phyloP scores from a whole-genome alignment of 2,329 filamentous ascomycete genomes.

The Diaporthe sp. region DNA sequence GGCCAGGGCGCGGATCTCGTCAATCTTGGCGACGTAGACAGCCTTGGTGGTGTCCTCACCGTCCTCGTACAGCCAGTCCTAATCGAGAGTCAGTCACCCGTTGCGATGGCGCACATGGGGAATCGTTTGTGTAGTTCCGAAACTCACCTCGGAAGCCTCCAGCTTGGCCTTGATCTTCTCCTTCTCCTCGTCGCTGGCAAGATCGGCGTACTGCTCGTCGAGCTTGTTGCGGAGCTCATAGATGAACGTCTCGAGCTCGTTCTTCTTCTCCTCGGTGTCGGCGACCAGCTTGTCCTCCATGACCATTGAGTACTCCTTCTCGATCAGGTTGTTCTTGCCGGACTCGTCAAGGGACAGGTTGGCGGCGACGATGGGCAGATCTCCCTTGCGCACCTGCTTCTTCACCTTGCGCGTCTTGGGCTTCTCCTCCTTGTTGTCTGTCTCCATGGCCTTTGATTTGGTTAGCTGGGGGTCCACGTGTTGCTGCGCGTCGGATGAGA shows the following conservation, averaged over 20 bases:
- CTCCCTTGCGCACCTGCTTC: conserved; percentile 99
- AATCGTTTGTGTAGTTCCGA: background rate
- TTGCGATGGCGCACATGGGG: background rate
- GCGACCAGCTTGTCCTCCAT: conserved; percentile 99
- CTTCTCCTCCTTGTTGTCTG: conserved; percentile 77
- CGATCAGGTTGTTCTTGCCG: conserved; percentile 75
- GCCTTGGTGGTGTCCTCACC: conserved; percentile 96
- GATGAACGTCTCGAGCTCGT: conserved; percentile 97
- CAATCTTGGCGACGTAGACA: conserved; percentile 93
- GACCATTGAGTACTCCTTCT: conserved; percentile 91
- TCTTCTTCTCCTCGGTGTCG: conserved; percentile 99
- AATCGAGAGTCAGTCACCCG: conserved; percentile 45
- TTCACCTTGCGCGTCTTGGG: conserved; percentile 95
- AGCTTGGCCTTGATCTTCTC: conserved; percentile 86
- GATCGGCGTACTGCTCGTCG: conserved; percentile 90
- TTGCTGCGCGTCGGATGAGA: conserved; percentile 4
- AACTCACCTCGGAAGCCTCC: conserved; percentile 84
- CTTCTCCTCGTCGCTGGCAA: conserved; percentile 94
- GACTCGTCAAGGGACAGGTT: conserved; percentile 83
- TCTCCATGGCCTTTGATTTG: conserved; percentile 81
- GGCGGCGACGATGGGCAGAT: conserved; percentile 87
- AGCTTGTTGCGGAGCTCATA: conserved; percentile 97
- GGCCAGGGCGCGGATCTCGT: conserved; percentile 91
- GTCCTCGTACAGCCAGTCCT: conserved; percentile 99
- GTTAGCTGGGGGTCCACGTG: conserved; percentile 37